A percentile compares a stretch with the other conserved stretches of the same genome.
These are phyloP conservation scores for Apocynum venetum DNA, from an alignment of 257 asterid genomes.

Conservation along the genomic window DNA sequence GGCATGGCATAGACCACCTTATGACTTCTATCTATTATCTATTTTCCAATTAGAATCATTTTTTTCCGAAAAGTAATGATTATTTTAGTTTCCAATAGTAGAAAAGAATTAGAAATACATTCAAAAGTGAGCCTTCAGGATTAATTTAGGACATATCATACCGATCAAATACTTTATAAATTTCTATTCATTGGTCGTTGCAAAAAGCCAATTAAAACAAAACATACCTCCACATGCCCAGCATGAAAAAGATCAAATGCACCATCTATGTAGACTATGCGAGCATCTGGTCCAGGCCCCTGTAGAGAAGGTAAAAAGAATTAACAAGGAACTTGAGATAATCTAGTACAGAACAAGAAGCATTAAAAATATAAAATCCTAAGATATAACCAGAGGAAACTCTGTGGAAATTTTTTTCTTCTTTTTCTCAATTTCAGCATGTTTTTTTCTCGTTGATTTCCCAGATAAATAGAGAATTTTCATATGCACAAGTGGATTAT, in stretches of 20 bases:
- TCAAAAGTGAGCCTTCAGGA: too few relatives aligned
- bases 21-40: neutral
- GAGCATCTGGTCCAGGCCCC: conserved; percentile 99
- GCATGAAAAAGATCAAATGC: conserved; percentile 99
- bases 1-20: neutral
- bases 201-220: conserved; percentile 2
- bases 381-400: neutral
- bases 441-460: neutral
- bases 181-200: neutral
- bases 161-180: neutral
- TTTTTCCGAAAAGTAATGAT: neutral
- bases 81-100: neutral
- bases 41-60: neutral
- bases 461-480: neutral
- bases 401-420: neutral
- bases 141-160: neutral
- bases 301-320: conserved; percentile 20
- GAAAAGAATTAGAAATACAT: neutral
- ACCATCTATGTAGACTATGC: conserved; percentile 92
- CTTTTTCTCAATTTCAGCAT: too few relatives aligned
- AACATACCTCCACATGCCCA: conserved; percentile 94
- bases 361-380: neutral
- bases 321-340: neutral
- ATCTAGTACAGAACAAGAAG: conserved; percentile 4
- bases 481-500: neutral